These are phyloP conservation scores for Penicillium sp. DNA, from an alignment of 2,329 filamentous ascomycete genomes.

Conservation along the genomic window DNA sequence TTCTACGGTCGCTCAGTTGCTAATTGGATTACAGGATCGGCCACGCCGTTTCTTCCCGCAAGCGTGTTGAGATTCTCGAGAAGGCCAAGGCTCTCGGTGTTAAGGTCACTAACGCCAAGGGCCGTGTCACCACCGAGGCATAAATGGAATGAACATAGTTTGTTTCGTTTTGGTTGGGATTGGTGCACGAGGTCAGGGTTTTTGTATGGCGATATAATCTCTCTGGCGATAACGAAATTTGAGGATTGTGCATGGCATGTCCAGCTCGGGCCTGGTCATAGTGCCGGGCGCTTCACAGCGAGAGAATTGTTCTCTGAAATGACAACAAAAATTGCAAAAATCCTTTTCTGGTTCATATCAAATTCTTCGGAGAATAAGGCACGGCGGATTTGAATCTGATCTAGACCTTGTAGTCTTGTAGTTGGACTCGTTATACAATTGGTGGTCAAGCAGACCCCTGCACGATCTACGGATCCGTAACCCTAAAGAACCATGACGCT, in stretches of 20 bases:
- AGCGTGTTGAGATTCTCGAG: slow-evolving; percentile 96
- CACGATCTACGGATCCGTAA: neutral
- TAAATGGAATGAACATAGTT: slow-evolving; percentile 53
- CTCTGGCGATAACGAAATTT: slow-evolving; percentile 32
- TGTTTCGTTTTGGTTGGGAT: slow-evolving; percentile 27
- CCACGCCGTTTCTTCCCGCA: slow-evolving; percentile 95
- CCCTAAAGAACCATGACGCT: neutral
- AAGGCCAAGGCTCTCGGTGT: slow-evolving; percentile 97
- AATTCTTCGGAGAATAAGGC: slow-evolving; percentile 35
- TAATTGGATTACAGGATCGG: slow-evolving; percentile 65
- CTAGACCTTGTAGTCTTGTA: slow-evolving; percentile 26
- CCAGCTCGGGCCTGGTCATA: slow-evolving; percentile 26
- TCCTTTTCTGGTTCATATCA: slow-evolving; percentile 52
- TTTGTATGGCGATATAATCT: slow-evolving; percentile 29
- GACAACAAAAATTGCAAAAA: slow-evolving; percentile 36
- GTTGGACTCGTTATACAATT: neutral
- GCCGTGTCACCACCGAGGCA: slow-evolving; percentile 93
- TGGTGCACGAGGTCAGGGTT: slow-evolving; percentile 26
- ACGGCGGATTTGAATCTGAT: neutral
- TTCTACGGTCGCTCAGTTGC: neutral
- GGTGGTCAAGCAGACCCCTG: neutral
- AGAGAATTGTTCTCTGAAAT: slow-evolving; percentile 47
- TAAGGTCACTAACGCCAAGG: slow-evolving; percentile 99
- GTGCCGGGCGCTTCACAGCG: slow-evolving; percentile 49
- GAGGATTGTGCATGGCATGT: slow-evolving; percentile 30